Evolutionary conservation across 805 yeast genomes (phyloP), one percentile per base, ranked within the genome.

Genomic region (Citeromyces matritensis): DNA sequence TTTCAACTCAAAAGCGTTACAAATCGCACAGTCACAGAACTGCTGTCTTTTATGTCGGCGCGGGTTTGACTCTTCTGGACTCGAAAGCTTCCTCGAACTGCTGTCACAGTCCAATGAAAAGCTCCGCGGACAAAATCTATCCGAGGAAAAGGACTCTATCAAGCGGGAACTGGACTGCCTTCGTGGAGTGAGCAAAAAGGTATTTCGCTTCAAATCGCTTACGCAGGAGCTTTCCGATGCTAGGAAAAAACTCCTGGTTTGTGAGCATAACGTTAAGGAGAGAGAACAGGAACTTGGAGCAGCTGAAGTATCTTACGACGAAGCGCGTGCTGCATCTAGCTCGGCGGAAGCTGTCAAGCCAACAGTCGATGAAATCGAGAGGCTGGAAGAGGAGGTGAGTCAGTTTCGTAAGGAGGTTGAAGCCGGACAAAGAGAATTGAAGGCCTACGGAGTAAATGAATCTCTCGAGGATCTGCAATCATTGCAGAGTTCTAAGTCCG

Each of bases 11-110:
- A 69, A 69, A 28, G 95, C 95, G 0, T 51, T 80, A 8, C 65
- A 69, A 21, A 49, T 66, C 26, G 91, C 94, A 0, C 53, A 69
- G 17, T 43, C 47, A 4, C 61, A 65, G 6, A 63, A 73, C 8
- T 59, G 68, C 30, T 88, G 96, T 50, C 55, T 75, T 27, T 55
- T 86, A 28, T 88, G 97, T 49, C 67, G 69, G 12, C 60, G 94
- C 31, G 58, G 64, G 9, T 80, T 85, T 51, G 66, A 65, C 10
- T 57, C 55, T 7, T 43, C 45, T 1, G 50, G 45, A 12, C 23
- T 36, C 5, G 14, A 30, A 3, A 17, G 14, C 2, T 51, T 42
- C 33, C 39, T 46, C 27, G 42, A 41, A 13, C 29, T 44, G 15
- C 36, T 53, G 9, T 27, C 40, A n/a, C 37, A 41, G 15, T 43